Base-by-base conservation (phyloP, 257 asterid genomes). In the Schizonepeta tenuifolia region DNA sequence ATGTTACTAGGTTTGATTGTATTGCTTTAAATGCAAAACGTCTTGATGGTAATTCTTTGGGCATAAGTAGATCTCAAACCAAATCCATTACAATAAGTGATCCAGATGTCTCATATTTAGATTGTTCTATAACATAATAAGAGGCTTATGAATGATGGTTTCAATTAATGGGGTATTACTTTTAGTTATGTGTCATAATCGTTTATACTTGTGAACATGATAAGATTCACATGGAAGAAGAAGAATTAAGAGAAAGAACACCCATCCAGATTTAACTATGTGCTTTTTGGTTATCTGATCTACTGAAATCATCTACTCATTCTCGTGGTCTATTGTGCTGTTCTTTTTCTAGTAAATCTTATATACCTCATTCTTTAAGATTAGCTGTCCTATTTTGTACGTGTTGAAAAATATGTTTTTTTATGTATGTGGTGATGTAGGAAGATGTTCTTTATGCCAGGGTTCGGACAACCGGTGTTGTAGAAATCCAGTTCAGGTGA, bases 401-500 rank as follows among this genome's bases (percentile, higher is more conserved):
- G 41, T 65, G 54, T 61, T 81, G 46, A 73, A 56, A 35, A 38
- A 17, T 54, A 65, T 51, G 47, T 56, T 72, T 54, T 77, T 41
- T 49, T 69, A 33, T 78, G 80, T 70, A 68, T 79, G 72, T 77
- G 66, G 54, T 79, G 87, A 75, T 78, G 90, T 69, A 93, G 97
- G 98, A 95, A 80, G 99, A 95, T 88, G 91, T 95, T 77, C 98
- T 95, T 83, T 78, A 86, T 80, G 99, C 99, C 73, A 88, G 99
- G 86, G 90, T 95, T 78, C 97, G 98, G 78, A 95, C 99, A 65
- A 92, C 96, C 22, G 99, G 99, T 61, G 97, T 92, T 68, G 99
- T 95, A 51, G 98, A 95, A 80, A 95, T 95, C 79, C 99, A 95
- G 74, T 95, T 95, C 96, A 95, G 99, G 99, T 95, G 80, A 84